These are phyloP conservation scores for Collybia sp. DNA, from an alignment of 768 basidiomycete species.

Conservation along the genomic window DNA sequence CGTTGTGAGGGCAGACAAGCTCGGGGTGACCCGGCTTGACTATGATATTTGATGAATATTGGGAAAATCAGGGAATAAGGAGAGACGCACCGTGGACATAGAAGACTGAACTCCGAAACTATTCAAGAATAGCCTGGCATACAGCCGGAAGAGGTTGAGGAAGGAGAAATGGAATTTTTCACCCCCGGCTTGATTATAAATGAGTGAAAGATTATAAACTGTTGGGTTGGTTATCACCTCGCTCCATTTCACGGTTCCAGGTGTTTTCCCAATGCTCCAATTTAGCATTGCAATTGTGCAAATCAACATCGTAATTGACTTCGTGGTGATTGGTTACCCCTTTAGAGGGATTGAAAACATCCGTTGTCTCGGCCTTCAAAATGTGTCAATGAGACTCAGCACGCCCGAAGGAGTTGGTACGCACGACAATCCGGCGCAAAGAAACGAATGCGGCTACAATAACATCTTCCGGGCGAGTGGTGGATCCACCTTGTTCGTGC, in stretches of 20 bases:
- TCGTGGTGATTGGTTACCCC: constrained; percentile 45
- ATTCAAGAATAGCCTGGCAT: constrained; percentile 80
- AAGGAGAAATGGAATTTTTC: constrained; percentile 74
- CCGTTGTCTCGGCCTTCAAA: constrained; percentile 70
- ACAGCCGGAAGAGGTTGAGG: constrained; percentile 69
- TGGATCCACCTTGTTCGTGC: constrained; percentile 57
- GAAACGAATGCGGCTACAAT: constrained; percentile 74
- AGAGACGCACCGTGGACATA: constrained; percentile 45
- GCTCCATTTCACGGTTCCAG: constrained; percentile 72
- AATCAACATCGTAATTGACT: constrained; percentile 68
- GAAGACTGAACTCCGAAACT: constrained; percentile 74
- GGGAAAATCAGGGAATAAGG: constrained; percentile 1
- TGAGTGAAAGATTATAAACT: constrained; percentile 3
- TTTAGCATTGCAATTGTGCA: constrained; percentile 69
- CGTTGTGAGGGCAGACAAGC: constrained; percentile 60
- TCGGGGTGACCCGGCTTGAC: constrained; percentile 56
- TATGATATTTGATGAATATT: constrained; percentile 17
- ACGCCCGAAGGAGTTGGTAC: constrained; percentile 18
- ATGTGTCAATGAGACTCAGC: neutral
- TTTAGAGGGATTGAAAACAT: constrained; percentile 59
- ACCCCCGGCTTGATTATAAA: constrained; percentile 49
- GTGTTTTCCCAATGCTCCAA: constrained; percentile 66
- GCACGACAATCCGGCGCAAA: constrained; percentile 73
- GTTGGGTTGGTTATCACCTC: constrained; percentile 36
- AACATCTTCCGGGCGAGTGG: constrained; percentile 73